Evolutionary conservation across 331 rosid species (phyloP), one percentile per base, ranked within the genome.

Genomic region (Prunus yedoensis): DNA sequence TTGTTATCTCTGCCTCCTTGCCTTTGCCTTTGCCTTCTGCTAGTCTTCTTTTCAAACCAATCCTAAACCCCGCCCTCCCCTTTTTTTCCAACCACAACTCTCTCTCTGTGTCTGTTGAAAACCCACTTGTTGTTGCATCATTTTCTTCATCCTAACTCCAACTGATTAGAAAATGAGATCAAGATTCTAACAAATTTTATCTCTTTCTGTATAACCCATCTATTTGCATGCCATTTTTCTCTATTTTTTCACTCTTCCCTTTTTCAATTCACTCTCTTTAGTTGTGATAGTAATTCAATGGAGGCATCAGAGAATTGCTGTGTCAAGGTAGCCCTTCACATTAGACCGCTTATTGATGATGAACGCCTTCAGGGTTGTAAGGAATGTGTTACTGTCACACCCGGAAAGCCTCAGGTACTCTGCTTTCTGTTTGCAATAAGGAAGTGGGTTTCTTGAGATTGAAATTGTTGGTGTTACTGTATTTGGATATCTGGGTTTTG

Each of bases 311-410:
- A 91, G 74, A 89, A 86, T 81, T 91, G 94, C 47, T 75, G 78
- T 18, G 97, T 91, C 3, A 91, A 91, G 85, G 97, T 91, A 68
- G 94, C 94, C 62, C 85, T 91, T 80, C 97, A 91, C 72, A 81
- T 89, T 81, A 92, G 97, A 11, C 97, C 97, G 1, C 97, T 91
- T 79, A 88, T 91, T 71, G 80, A 87, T 11, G 93, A 91, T 71
- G 97, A 91, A 75, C 86, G 88, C 66, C 86, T 77, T 53, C 94
- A 89, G 68, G 94, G 93, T 52, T 89, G 94, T 80, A 78, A 74
- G 71, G 88, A 91, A 76, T 91, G 97, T 21, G 94, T 91, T 73
- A 53, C 83, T 57, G 89, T 91, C 51, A 74, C 85, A 8, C 79
- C 79, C 12, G 81, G 82, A 70, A 89, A 89, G 74, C 91, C 92